Base-by-base conservation (phyloP, 495 filamentous ascomycete species). In the Penicillium dipodomyicola region DNA sequence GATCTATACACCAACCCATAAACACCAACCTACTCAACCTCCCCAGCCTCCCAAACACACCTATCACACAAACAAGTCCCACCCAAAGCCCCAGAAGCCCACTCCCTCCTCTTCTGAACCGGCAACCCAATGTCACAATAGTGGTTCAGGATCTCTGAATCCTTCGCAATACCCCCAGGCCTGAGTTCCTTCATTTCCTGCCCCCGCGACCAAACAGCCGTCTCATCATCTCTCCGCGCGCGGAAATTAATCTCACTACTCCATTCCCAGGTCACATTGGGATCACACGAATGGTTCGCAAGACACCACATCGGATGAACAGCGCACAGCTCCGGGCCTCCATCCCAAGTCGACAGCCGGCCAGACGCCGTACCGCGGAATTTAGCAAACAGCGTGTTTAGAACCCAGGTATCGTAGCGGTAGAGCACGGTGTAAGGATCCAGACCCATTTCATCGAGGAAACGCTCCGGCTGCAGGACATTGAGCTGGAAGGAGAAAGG, bases 181-280 rank as follows among this genome's bases (percentile, higher is more conserved):
- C 53, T 52, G 58, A 65, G 20, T 7, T 53, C 57, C 43, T 56
- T 65, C 43, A 47, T 61, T 37, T 61, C 62, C 11, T 33, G 12
- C 56, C 54, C 62, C 32, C 69, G 70, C 61, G 64, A 71, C 75
- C 77, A 85, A 54, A 65, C 72, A 44, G 77, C 77, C 43, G 73
- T 72, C 57, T 83, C 75, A 15, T 68, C 67, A 19, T 64, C 52
- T 11, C 60, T 62, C 23, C 82, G 63, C 5, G 73, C 80, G 42
- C 72, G 67, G 64, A 96, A 87, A 11, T 83, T 83, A 71, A 96
- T 95, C 55, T 84, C 85, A 0, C 90, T 91, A 20, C 87, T 87
- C 88, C 92, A 97, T 63, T 95, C 91, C 94, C 94, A 98, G 1
- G 80, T 77, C 45, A 97, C 90, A 72, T 96, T 96, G 11, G 94